Percentiles rank a stretch among this genome's conserved stretches.
Conservation (phyloP, 2,329 filamentous ascomycete genomes). For the Chaetomiaceae sp. region DNA sequence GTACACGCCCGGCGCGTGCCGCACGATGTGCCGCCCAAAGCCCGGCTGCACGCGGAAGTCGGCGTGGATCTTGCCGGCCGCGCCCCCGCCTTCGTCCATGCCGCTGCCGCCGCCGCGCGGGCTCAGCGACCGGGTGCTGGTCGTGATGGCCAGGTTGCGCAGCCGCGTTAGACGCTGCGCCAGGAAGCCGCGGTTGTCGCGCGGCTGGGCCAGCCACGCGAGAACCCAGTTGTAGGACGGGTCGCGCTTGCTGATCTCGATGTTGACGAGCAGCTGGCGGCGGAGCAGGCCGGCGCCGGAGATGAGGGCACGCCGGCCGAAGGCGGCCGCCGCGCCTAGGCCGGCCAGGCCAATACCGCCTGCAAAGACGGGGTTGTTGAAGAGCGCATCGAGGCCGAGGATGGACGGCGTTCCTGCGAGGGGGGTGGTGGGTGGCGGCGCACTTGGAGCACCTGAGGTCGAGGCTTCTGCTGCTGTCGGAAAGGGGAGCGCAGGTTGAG, state of each 20-base stretch:
- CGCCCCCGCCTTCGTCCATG: too few relatives aligned
- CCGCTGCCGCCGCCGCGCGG: slow-evolving; percentile 55
- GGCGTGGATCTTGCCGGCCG: slow-evolving; percentile 61
- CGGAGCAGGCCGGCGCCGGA: slow-evolving; percentile 68
- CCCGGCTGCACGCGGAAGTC: slow-evolving; percentile 87
- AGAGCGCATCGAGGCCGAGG: slow-evolving; percentile 51
- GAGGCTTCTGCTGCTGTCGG: neutral
- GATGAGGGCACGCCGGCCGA: slow-evolving; percentile 72
- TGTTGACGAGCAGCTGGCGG: slow-evolving; percentile 82
- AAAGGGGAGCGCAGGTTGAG: slow-evolving; percentile 1
- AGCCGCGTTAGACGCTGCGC: slow-evolving; percentile 53
- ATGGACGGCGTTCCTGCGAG: slow-evolving; percentile 12
- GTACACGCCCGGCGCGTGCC: slow-evolving; percentile 72
- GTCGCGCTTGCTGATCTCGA: slow-evolving; percentile 93
- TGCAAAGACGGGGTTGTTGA: slow-evolving; percentile 58
- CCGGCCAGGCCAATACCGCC: slow-evolving; percentile 86
- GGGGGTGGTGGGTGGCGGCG: slow-evolving; percentile 5
- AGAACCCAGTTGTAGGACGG: slow-evolving; percentile 91
- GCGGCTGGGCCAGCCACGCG: slow-evolving; percentile 85
- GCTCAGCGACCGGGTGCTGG: slow-evolving; percentile 44
- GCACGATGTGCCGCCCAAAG: slow-evolving; percentile 80
- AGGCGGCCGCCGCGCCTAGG: slow-evolving; percentile 72
- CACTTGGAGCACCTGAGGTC: too few relatives aligned
- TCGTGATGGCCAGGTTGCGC: slow-evolving; percentile 54
- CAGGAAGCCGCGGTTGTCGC: slow-evolving; percentile 56